Evolutionary conservation across 2,329 filamentous ascomycete genomes (phyloP), one percentile per base, ranked within the genome.

Genomic region (Lecanicillium sp.): DNA sequence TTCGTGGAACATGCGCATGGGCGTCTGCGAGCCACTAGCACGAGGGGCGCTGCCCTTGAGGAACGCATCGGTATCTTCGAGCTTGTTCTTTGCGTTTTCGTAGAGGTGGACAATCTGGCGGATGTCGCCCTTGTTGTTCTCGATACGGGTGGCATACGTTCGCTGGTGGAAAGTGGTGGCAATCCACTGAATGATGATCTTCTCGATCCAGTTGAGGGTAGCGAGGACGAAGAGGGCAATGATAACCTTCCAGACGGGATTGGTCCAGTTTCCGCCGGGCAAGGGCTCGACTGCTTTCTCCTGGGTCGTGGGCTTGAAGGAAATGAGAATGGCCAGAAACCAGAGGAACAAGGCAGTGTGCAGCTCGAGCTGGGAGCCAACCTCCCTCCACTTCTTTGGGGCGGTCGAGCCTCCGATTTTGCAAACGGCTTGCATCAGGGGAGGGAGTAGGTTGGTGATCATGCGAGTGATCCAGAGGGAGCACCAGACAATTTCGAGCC

Each of bases 141-240:
- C 88, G 58, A 96, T 96, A 14, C 91, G 77, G 57, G 91, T 88
- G 20, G 87, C 83, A 60, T 97, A 97, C 0, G 91, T 96, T 37
- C 91, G 80, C 50, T 87, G 74, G 63, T 97, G 91, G 67, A 97
- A 97, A 52, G 86, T 90, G 50, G 90, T 90, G 26, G 91, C 90
- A 56, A 97, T 95, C 68, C 95, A 84, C 61, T 96, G 90, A 48
- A 96, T 95, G 56, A 95, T 78, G 51, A 96, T 86, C 72, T 96
- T 97, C 66, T 96, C 90, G 44, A 85, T 74, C 51, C 93, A 85
- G 66, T 97, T 96, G 52, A 96, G 72, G 3, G 82, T 73, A 0
- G 83, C 78, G 52, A 87, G 79, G 12, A 94, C 84, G 57, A 97
- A 90, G n/a, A 94, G 62, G 2, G 87, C 78, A 15, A 95, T 81